Base-by-base conservation (phyloP, 495 filamentous ascomycete species). In the Talaromyces proteolyticus region DNA sequence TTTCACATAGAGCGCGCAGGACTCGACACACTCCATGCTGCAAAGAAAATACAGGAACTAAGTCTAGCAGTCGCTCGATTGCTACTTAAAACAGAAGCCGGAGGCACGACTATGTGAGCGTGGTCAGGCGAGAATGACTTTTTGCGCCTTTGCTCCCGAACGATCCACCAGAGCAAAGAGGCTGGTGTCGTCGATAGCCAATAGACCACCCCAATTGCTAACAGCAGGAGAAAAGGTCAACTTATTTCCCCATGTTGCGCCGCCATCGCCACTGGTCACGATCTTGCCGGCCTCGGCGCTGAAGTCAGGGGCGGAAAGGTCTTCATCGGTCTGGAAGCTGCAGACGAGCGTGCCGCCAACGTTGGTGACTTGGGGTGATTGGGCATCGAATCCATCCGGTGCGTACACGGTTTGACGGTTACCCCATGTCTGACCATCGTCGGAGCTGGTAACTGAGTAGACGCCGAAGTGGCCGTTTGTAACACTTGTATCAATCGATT, bases 321-420 rank as follows among this genome's bases (percentile, higher is more conserved):
- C 75, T 51, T 80, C 76, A 45, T 80, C 69, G 11, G 75, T 80
- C 66, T 73, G 69, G 50, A 80, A 79, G 53, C 69, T 75, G 0
- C 63, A 64, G 6, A 74, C 72, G 3, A 81, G 53, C 0, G 63
- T 70, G 14, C 69, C 70, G 1, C 76, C 74, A 2, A 73, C 71
- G n/a, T 72, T 70, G 47, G 61, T 53, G 6, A 81, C 66, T 52
- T 77, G 71, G 34, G 78, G 78, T 29, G 78, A 75, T 11, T 73
- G 73, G 0, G 76, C 74, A 16, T 67, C 63, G 16, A 6, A 39
- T n/a, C 51, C 54, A 29, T 65, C 63, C 1, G 57, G 42, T 0
- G 55, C 64, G 48, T 76, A 77, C 0, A 79, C 56, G 1, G 56
- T 57, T 25, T 65, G 60, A 1, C 74, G 53, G 42, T 56, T 59